These are phyloP conservation scores for Arthrinium puccinioides DNA, from an alignment of 2,329 filamentous ascomycete species.

Conservation along the genomic window DNA sequence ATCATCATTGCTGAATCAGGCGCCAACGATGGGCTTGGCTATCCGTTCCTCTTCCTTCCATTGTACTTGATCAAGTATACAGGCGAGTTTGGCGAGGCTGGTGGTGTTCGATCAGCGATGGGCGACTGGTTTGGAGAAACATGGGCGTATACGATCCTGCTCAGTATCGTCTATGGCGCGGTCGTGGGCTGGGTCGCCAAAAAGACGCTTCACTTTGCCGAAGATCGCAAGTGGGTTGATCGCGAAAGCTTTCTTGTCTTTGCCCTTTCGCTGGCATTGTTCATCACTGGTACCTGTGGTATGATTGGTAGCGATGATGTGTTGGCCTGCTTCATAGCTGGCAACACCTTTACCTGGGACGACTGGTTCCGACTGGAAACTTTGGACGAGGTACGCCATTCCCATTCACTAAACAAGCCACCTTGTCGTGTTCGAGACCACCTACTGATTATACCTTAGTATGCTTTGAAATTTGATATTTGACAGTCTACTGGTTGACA, in stretches of 20 bases:
- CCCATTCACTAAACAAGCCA: neutral
- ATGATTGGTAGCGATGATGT: conserved; percentile 86
- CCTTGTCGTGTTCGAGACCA: no score
- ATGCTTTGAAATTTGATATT: neutral
- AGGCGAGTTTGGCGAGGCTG: conserved; percentile 49
- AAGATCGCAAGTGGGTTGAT: conserved; percentile 75
- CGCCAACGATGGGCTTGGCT: conserved; percentile 82
- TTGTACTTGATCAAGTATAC: conserved; percentile 77
- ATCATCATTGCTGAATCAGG: conserved; percentile 79
- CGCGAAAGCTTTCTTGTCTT: conserved; percentile 84
- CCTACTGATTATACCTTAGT: neutral
- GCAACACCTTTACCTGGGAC: conserved; percentile 86
- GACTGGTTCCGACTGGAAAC: conserved; percentile 92
- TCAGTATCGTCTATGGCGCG: conserved; percentile 72
- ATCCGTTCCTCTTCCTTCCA: conserved; percentile 80
- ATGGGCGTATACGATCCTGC: conserved; percentile 72
- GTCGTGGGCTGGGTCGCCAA: conserved; percentile 76
- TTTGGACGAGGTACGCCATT: conserved; percentile 56
- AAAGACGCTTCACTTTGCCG: conserved; percentile 75
- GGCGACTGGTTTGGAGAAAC: conserved; percentile 80
- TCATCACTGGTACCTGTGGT: conserved; percentile 80
- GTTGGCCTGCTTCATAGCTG: conserved; percentile 85
- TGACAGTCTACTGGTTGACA: neutral
- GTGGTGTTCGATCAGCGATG: conserved; percentile 60
- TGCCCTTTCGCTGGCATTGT: conserved; percentile 76